These are phyloP conservation scores for Rhizopus delemar DNA, from an alignment of 371 early-diverging fungal species.

Conservation along the genomic window DNA sequence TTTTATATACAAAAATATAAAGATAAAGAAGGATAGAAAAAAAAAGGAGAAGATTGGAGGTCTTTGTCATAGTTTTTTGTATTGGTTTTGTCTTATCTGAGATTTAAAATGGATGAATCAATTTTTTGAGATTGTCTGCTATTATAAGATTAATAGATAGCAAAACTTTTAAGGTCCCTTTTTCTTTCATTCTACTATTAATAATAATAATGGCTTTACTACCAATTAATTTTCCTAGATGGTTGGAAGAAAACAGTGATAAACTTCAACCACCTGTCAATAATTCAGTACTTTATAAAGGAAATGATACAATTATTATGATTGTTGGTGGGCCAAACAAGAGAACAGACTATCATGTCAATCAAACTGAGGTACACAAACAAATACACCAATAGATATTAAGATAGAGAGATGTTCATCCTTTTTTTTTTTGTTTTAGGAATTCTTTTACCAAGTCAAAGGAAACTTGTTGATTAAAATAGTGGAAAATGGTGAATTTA, in stretches of 20 bases:
- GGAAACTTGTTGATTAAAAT: slow-evolving; percentile 89
- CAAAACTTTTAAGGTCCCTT: neutral
- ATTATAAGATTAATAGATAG: too few species aligned
- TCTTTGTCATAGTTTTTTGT: too few species aligned
- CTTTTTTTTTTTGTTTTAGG: slow-evolving; percentile 49
- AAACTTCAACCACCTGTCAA: slow-evolving; percentile 92
- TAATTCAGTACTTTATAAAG: slow-evolving; percentile 85
- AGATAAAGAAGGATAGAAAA: too few species aligned
- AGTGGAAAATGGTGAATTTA: slow-evolving; percentile 76
- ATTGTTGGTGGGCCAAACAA: slow-evolving; percentile 84
- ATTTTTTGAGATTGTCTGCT: too few species aligned
- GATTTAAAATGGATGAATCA: too few species aligned
- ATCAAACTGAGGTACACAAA: slow-evolving; percentile 83
- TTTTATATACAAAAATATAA: too few species aligned
- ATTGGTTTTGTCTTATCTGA: too few species aligned
- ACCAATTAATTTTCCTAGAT: slow-evolving; percentile 87
- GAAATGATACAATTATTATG: slow-evolving; percentile 86
- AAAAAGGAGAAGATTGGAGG: too few species aligned
- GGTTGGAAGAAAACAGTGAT: slow-evolving; percentile 82
- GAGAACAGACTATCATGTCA: slow-evolving; percentile 93
- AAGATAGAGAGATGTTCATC: neutral
- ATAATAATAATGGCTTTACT: slow-evolving; percentile 48
- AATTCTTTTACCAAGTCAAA: slow-evolving; percentile 95
- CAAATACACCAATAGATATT: neutral
- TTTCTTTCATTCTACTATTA: slow-evolving; percentile 13